Evolutionary conservation across 495 filamentous ascomycete genomes (phyloP).

Genomic region (Penicillium maclennaniae): DNA sequence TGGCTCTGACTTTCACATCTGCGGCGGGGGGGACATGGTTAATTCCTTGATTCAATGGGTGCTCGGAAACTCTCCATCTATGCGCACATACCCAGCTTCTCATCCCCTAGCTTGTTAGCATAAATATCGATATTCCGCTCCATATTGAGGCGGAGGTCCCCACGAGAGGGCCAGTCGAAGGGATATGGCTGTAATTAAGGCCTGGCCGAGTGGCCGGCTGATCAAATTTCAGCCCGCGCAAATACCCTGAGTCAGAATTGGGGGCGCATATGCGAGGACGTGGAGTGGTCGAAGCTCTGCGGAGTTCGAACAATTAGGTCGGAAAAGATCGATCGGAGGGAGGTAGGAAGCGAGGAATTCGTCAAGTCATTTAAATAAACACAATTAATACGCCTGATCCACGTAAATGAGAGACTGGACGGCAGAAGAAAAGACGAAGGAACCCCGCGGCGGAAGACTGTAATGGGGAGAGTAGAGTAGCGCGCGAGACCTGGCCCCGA

Average conservation of each 20-base stretch:
- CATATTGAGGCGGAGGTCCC: constrained; percentile 32
- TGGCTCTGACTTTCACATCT: constrained; percentile 75
- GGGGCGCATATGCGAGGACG: constrained; percentile 47
- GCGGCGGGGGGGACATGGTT: constrained; percentile 1
- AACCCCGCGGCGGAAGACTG: constrained; percentile 28
- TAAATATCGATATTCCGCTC: constrained; percentile 58
- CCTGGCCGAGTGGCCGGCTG: constrained; percentile 46
- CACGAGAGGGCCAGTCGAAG: constrained; percentile 25
- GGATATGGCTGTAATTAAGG: constrained; percentile 23
- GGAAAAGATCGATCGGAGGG: constrained; percentile 30
- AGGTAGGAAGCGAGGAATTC: constrained; percentile 20
- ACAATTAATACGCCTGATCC: constrained; percentile 47
- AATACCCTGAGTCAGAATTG: constrained; percentile 18
- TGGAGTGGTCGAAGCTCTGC: constrained; percentile 39
- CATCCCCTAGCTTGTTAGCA: constrained; percentile 56
- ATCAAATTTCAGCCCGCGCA: constrained; percentile 30
- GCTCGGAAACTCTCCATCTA: not conserved
- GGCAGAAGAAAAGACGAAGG: constrained; percentile 62
- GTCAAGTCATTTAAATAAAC: constrained; percentile 45
- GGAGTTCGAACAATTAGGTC: constrained; percentile 56
- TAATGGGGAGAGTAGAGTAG: constrained; percentile 31
- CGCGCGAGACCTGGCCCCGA: constrained; percentile 3
- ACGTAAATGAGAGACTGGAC: constrained; percentile 47
- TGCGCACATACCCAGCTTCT: constrained; percentile 50
- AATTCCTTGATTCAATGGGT: not conserved